Evolutionary conservation across 2,329 filamentous ascomycete genomes (phyloP).

Genomic region (Cryphonectria naterciae): DNA sequence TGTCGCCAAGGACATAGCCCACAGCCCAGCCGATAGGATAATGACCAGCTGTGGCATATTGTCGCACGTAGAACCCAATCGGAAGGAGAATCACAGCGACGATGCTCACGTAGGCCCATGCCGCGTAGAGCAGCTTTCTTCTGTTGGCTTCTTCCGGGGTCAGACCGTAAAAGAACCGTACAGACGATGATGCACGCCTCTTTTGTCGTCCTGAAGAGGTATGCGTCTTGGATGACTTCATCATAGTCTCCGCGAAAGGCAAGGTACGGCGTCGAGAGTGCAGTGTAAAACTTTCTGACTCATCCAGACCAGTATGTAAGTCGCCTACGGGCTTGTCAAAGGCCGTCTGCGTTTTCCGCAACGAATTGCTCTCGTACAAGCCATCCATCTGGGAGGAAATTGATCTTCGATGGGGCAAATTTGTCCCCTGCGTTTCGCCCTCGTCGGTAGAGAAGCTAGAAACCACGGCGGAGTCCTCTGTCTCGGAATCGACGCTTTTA

Average conservation of each 20-base stretch:
- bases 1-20: constrained; percentile 83
- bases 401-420: constrained; percentile 10
- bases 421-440: constrained; percentile 11
- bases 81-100: constrained; percentile 68
- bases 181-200: constrained; percentile 63
- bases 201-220: constrained; percentile 70
- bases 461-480: constrained; percentile 41
- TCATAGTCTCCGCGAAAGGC: constrained; percentile 45
- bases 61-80: constrained; percentile 70
- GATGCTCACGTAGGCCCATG: constrained; percentile 74
- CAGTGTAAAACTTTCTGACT: not conserved
- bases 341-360: constrained; percentile 20
- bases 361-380: not conserved
- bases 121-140: constrained; percentile 83
- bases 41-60: constrained; percentile 67
- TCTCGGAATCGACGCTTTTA: constrained; percentile 40
- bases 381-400: constrained; percentile 8
- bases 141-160: constrained; percentile 76
- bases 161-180: constrained; percentile 77
- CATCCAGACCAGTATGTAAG: not conserved
- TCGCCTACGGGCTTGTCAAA: not conserved
- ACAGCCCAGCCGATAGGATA: constrained; percentile 94
- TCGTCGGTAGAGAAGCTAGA: constrained; percentile 38
- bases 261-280: constrained; percentile 55
- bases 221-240: constrained; percentile 48